Conservation (phyloP, 495 filamentous ascomycete species). For the Aspergillus taichungensis region DNA sequence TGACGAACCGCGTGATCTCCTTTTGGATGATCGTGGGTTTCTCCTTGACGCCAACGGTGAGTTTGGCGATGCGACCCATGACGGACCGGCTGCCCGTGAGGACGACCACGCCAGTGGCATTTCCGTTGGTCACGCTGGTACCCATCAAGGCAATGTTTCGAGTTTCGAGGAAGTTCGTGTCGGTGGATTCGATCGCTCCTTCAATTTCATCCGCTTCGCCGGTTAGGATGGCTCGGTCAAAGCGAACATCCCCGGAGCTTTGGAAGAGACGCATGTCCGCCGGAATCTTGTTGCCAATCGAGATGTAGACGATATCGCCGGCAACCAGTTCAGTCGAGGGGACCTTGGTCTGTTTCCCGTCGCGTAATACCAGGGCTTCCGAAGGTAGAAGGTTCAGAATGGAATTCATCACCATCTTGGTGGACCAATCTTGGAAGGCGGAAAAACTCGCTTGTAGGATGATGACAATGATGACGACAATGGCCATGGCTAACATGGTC, state of each 20-base stretch:
- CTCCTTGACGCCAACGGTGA: slow-evolving; percentile 55
- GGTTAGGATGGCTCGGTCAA: slow-evolving; percentile 65
- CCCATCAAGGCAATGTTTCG: slow-evolving; percentile 65
- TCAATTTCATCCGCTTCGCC: slow-evolving; percentile 57
- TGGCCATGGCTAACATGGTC: slow-evolving; percentile 60
- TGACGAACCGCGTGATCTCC: slow-evolving; percentile 60
- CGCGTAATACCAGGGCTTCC: slow-evolving; percentile 51
- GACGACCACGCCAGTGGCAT: slow-evolving; percentile 54
- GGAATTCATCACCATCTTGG: slow-evolving; percentile 54
- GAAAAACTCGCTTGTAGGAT: slow-evolving; percentile 63
- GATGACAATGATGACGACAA: slow-evolving; percentile 59
- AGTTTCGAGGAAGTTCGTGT: slow-evolving; percentile 67
- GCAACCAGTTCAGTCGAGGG: slow-evolving; percentile 53
- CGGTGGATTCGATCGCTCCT: slow-evolving; percentile 50
- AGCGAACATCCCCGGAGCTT: slow-evolving; percentile 56
- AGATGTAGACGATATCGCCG: slow-evolving; percentile 59
- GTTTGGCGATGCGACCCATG: slow-evolving; percentile 60
- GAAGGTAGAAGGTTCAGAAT: slow-evolving; percentile 61
- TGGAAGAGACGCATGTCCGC: slow-evolving; percentile 62
- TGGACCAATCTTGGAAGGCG: slow-evolving; percentile 59
- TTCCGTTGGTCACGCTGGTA: slow-evolving; percentile 58
- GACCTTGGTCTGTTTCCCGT: slow-evolving; percentile 40
- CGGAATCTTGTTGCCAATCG: slow-evolving; percentile 60
- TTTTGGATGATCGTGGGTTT: slow-evolving; percentile 57
- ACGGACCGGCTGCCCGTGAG: slow-evolving; percentile 51